Evolutionary conservation across 108 stramenopile species (phyloP).

Genomic region (Epipyxis sp.): DNA sequence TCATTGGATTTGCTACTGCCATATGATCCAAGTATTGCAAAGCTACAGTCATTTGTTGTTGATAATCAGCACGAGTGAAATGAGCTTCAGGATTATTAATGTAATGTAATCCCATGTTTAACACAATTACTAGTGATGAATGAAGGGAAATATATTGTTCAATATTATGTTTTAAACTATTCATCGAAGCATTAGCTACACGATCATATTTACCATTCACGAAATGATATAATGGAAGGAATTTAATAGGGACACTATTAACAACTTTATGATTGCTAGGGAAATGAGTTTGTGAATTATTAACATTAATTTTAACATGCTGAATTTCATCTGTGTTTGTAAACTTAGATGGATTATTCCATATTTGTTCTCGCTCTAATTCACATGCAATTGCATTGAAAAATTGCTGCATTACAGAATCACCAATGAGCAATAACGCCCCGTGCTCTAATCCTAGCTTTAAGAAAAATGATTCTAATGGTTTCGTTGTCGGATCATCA

Average conservation of each 20-base stretch:
- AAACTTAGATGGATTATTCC: background rate
- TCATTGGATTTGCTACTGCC: background rate
- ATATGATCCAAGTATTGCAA: background rate
- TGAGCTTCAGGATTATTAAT: background rate
- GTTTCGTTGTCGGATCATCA: background rate
- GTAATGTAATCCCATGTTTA: slow-evolving; percentile 19
- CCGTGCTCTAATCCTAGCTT: background rate
- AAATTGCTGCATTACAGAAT: slow-evolving; percentile 23
- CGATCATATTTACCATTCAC: slow-evolving; percentile 26
- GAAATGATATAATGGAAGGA: slow-evolving; percentile 12
- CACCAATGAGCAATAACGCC: background rate
- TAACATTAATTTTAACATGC: background rate
- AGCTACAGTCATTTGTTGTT: background rate
- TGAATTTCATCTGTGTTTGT: background rate
- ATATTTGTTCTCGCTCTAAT: background rate
- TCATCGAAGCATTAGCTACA: slow-evolving; percentile 3
- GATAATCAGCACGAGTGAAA: background rate
- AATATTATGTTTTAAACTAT: background rate
- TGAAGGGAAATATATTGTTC: background rate
- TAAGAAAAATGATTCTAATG: background rate
- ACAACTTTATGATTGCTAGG: background rate
- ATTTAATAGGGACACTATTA: background rate
- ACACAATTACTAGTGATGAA: background rate
- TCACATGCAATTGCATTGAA: slow-evolving; percentile 6
- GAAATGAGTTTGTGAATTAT: background rate